Evolutionary conservation across 2,329 filamentous ascomycete genomes (phyloP), one percentile per base, ranked within the genome.

Genomic region (Malbranchea cinnamomea): DNA sequence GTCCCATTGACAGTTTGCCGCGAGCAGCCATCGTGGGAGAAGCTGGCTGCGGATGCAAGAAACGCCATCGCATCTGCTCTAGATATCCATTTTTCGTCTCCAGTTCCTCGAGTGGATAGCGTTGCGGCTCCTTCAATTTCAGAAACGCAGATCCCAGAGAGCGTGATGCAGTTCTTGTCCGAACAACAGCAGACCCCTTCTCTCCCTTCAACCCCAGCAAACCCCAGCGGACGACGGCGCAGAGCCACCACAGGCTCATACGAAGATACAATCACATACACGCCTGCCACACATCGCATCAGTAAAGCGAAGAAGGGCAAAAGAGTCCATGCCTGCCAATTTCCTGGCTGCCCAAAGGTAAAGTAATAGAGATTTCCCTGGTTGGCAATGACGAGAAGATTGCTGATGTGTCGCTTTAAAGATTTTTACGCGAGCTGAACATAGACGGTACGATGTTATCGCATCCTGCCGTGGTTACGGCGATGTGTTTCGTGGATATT

Each of bases 261-360:
- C n/a, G n/a, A n/a, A 3, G 32, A 17, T 34, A 47, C 53, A 12
- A 45, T 60, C 28, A 56, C 56, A 32, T 63, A 61, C 35, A 65
- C 61, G 16, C 61, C 61, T 13, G 63, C 60, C 12, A 64, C 61
- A 20, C 56, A 56, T 39, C 56, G 61, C 29, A 54, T 64, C 39
- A 65, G 61, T 48, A 65, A 64, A 42, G 61, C 61, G 8, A 65
- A 63, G 48, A 65, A 65, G 43, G 61, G 61, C 17, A 64, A 64
- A 44, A 56, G 59, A 30, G 61, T 65, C 9, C 61, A 65, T 40
- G 52, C 52, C 6, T 65, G 61, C 40, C 52, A 60, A 34, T 60
- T 48, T 35, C 56, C 57, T 10, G 59, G 60, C 22, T 65, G 61
- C 41, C 50, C 49, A 36, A 65, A 65, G 53, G 59, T 62, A 37